Evolutionary conservation across 2,329 filamentous ascomycete species (phyloP).

Genomic region (Exophiala phaeomuriformis): DNA sequence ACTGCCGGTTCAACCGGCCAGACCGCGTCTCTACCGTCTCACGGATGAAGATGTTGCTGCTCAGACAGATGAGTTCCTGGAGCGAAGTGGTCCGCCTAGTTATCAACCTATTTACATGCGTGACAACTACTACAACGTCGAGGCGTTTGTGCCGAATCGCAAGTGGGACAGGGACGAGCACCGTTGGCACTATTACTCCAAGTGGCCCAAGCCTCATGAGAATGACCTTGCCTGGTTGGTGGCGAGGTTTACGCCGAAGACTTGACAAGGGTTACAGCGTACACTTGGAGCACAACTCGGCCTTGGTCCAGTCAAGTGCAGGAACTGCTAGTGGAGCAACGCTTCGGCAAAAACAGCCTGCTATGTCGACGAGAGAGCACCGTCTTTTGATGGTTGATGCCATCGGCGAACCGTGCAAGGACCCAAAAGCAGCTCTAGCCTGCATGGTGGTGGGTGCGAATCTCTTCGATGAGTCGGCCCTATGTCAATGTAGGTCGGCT

Average conservation of each 20-base stretch:
- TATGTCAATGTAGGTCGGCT: too few relatives aligned
- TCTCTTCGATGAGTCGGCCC: too few relatives aligned
- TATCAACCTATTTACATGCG: conserved; percentile 25
- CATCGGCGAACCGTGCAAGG: too few relatives aligned
- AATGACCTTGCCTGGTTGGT: conserved; percentile 23
- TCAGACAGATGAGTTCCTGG: conserved; percentile 23
- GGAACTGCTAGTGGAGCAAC: too few relatives aligned
- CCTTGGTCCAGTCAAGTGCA: too few relatives aligned
- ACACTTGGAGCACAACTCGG: too few relatives aligned
- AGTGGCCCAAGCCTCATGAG: conserved; percentile 25
- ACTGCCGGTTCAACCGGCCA: not conserved
- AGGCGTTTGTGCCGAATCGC: conserved; percentile 25
- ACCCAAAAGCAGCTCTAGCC: too few relatives aligned
- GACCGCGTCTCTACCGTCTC: conserved; percentile 22
- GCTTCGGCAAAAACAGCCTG: too few relatives aligned
- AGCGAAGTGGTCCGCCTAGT: conserved; percentile 23
- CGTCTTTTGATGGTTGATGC: too few relatives aligned
- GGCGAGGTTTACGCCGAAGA: conserved; percentile 14
- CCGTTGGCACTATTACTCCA: conserved; percentile 24
- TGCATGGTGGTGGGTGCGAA: too few relatives aligned
- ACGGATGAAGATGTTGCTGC: conserved; percentile 20
- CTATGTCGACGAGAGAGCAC: too few relatives aligned
- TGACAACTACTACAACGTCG: conserved; percentile 26
- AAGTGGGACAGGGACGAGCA: conserved; percentile 25
- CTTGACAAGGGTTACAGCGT: too few relatives aligned